These are phyloP conservation scores for Syzygium malaccense DNA, from an alignment of 441 rosid species.

Conservation along the genomic window DNA sequence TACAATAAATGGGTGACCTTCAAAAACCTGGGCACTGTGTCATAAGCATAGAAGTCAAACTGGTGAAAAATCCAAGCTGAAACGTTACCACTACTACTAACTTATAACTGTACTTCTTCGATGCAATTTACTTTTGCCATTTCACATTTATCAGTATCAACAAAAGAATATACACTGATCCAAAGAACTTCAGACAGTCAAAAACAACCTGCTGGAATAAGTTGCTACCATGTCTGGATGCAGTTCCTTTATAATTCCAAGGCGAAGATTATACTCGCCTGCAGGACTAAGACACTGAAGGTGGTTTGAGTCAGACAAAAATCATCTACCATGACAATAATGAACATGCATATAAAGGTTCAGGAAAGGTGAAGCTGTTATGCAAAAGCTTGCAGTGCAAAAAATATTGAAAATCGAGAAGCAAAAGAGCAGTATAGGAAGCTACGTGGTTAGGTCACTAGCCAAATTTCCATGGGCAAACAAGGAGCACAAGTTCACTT, in stretches of 20 bases:
- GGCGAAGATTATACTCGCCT: slow-evolving; percentile 98
- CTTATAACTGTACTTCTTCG: neutral
- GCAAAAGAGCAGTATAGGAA: neutral
- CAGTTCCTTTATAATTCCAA: slow-evolving; percentile 96
- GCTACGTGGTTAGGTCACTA: neutral
- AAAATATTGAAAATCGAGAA: neutral
- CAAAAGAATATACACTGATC: neutral
- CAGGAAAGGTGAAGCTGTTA: neutral
- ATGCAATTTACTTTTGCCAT: neutral
- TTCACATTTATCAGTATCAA: neutral
- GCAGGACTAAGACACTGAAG: slow-evolving; percentile 98
- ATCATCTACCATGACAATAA: neutral
- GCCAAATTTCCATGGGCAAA: neutral
- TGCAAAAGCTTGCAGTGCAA: neutral
- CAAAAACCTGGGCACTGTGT: slow-evolving; percentile 96
- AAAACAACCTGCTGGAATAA: slow-evolving; percentile 86
- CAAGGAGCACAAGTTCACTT: neutral
- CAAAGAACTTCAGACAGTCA: neutral
- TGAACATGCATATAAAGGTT: neutral
- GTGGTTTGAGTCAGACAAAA: neutral
- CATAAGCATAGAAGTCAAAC: slow-evolving; percentile 11
- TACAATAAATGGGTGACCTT: slow-evolving; percentile 96
- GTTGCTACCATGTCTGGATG: slow-evolving; percentile 99
- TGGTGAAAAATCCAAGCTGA: neutral
- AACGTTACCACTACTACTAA: neutral